Conservation (phyloP, 106 monocot genomes). For the Posidonia australis region DNA sequence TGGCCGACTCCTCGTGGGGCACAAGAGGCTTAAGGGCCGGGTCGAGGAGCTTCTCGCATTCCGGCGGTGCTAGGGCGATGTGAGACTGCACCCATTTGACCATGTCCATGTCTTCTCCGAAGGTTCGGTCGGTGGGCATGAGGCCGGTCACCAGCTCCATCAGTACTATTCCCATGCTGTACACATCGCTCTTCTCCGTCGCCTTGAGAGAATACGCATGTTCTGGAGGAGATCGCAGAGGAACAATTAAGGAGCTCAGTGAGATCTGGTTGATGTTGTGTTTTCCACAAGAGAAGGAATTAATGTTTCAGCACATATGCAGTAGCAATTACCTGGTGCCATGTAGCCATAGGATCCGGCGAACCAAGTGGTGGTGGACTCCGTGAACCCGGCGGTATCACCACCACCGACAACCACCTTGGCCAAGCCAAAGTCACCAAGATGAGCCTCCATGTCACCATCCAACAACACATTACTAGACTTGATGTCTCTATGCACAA, state of each 20-base stretch:
- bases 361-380: constrained; percentile 47
- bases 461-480: constrained; percentile 88
- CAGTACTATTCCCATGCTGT: constrained; percentile 86
- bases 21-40: constrained; percentile 36
- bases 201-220: constrained; percentile 59
- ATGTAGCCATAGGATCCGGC: constrained; percentile 98
- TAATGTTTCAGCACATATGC: too few relatives aligned
- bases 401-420: constrained; percentile 20
- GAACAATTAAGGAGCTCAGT: too few relatives aligned
- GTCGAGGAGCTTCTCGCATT: constrained; percentile 48
- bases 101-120: constrained; percentile 63
- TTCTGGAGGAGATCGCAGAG: too few relatives aligned
- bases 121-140: constrained; percentile 47
- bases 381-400: constrained; percentile 25
- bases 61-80: constrained; percentile 14
- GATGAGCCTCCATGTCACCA: constrained; percentile 87
- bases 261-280: too few relatives aligned
- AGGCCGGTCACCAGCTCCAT: constrained; percentile 89
- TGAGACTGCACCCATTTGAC: constrained; percentile 54
- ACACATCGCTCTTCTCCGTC: constrained; percentile 83
- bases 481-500: constrained; percentile 88
- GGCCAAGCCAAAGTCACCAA: constrained; percentile 90
- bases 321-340: constrained; percentile 63
- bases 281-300: too few relatives aligned
- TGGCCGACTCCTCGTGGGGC: constrained; percentile 38